A percentile compares a stretch with the other conserved stretches of the same genome.
Evolutionary conservation across 2,329 filamentous ascomycete species (phyloP).

Genomic region (Aspergillus neoniger): DNA sequence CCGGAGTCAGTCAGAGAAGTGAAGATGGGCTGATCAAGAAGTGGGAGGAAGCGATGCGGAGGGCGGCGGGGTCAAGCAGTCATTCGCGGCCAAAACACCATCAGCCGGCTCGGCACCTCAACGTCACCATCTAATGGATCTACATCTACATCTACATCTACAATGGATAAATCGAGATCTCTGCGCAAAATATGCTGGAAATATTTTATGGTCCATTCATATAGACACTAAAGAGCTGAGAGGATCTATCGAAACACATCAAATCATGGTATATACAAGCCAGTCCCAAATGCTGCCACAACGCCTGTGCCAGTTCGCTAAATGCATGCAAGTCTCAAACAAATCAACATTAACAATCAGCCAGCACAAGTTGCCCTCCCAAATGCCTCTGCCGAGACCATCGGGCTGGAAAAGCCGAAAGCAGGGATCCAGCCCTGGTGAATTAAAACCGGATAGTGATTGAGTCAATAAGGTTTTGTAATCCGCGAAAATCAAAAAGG

Average conservation of each 20-base stretch:
- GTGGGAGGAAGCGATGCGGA: neutral
- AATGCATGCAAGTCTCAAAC: conserved; percentile 23
- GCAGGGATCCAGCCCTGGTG: conserved; percentile 40
- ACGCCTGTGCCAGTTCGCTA: conserved; percentile 28
- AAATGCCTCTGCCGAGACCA: conserved; percentile 23
- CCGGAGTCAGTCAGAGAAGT: neutral
- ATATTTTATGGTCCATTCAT: neutral
- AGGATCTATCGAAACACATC: conserved; percentile 20
- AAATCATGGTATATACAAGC: conserved; percentile 12
- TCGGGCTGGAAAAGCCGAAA: conserved; percentile 30
- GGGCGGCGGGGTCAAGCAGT: neutral
- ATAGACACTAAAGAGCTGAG: conserved; percentile 8
- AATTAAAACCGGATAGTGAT: conserved; percentile 24
- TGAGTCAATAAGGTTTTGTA: conserved; percentile 8
- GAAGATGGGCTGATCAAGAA: neutral
- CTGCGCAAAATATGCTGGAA: neutral
- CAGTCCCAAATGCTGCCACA: conserved; percentile 3
- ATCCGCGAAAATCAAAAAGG: conserved; percentile 11
- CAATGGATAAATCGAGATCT: no score
- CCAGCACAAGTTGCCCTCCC: conserved; percentile 27
- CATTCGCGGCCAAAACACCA: no score
- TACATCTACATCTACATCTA: neutral
- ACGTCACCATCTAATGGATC: neutral
- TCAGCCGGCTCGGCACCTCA: neutral
- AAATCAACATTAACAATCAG: conserved; percentile 12